Conservation (phyloP, 2,329 filamentous ascomycete genomes). For the Hortaea sp. region DNA sequence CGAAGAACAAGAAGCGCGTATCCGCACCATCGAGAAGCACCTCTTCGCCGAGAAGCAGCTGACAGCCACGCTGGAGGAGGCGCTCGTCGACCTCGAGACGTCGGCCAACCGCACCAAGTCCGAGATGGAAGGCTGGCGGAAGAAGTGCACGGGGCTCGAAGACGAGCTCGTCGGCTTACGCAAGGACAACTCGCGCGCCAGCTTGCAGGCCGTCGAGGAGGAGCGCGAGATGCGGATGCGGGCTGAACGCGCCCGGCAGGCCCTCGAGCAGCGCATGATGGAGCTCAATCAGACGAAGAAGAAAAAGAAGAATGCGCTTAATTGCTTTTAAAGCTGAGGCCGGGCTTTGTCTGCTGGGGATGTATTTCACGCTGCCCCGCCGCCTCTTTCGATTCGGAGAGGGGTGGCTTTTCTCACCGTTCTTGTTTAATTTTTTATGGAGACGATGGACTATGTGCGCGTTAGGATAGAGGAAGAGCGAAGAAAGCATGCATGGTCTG, state of each 20-base stretch:
- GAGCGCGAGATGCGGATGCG: conserved; percentile 86
- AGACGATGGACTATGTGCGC: neutral
- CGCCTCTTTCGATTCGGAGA: too few species aligned
- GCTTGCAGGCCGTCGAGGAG: conserved; percentile 86
- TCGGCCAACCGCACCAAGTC: conserved; percentile 86
- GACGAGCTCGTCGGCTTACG: conserved; percentile 55
- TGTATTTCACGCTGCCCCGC: too few species aligned
- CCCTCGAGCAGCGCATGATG: conserved; percentile 76
- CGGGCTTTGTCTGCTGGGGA: too few species aligned
- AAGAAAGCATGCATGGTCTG: too few species aligned
- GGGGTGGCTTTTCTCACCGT: too few species aligned
- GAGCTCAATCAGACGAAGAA: conserved; percentile 74
- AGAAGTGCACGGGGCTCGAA: conserved; percentile 70
- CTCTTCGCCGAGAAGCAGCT: conserved; percentile 92
- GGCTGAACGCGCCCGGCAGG: conserved; percentile 77
- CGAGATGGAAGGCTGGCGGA: conserved; percentile 84
- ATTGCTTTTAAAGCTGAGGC: conserved; percentile 96
- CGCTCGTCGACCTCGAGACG: conserved; percentile 82
- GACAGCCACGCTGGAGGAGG: conserved; percentile 89
- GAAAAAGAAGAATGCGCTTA: conserved; percentile 92
- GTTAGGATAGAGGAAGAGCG: too few species aligned
- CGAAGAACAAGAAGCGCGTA: conserved; percentile 90
- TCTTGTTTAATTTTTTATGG: neutral
- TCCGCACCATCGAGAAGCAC: conserved; percentile 94
- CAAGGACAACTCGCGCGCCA: conserved; percentile 51